Evolutionary conservation across 139 green algal genomes (phyloP).

Genomic region (Coelastrella sp.): DNA sequence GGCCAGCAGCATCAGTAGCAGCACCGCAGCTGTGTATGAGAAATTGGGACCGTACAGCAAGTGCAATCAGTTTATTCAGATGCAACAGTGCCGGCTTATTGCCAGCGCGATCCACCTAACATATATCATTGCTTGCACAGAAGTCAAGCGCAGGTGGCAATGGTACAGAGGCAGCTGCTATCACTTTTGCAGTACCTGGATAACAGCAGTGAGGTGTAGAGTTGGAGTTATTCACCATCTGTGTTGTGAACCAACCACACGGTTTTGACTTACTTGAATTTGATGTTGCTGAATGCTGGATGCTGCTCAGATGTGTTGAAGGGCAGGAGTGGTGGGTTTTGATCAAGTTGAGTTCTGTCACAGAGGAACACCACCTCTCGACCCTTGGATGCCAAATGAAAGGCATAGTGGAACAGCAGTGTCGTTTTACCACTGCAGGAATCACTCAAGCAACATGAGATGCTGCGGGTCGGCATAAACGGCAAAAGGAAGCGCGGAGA

Average conservation of each 20-base stretch:
- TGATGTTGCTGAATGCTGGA: slow-evolving; percentile 14
- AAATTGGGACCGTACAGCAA: not conserved
- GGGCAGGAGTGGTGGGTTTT: slow-evolving; percentile 24
- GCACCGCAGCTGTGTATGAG: not conserved
- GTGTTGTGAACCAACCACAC: not conserved
- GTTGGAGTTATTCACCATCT: too few species aligned
- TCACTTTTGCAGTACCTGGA: too few species aligned
- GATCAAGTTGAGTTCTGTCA: slow-evolving; percentile 7
- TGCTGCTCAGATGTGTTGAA: not conserved
- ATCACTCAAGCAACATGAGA: not conserved
- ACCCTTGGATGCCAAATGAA: not conserved
- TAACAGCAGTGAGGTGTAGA: too few species aligned
- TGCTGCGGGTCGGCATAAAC: not conserved
- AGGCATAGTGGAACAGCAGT: slow-evolving; percentile 41
- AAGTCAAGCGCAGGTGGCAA: too few species aligned
- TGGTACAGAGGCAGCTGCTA: too few species aligned
- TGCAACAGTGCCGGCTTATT: too few species aligned
- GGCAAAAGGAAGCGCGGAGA: not conserved
- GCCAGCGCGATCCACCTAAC: too few species aligned
- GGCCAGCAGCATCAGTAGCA: not conserved
- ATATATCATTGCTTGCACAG: too few species aligned
- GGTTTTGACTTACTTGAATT: slow-evolving; percentile 29
- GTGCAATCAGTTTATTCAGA: too few species aligned
- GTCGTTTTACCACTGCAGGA: slow-evolving; percentile 35
- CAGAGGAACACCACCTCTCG: slow-evolving; percentile 21